A percentile compares a stretch with the other conserved stretches of the same genome.
phyloP scores from a whole-genome alignment of 805 yeast species.

The Wickerhamiella allomyrinae region DNA sequence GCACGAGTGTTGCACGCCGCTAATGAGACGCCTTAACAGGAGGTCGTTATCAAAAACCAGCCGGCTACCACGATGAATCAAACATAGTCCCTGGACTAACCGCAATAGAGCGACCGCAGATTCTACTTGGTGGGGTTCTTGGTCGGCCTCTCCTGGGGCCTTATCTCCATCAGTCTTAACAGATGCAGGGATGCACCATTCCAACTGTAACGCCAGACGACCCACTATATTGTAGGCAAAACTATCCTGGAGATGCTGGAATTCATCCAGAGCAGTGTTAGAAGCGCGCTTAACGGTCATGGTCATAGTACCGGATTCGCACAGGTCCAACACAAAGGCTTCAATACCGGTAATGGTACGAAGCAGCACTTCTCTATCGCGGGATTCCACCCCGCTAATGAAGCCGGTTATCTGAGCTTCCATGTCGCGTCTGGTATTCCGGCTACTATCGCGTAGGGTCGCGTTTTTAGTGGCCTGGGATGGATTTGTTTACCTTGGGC shows the following conservation, averaged over 20 bases:
- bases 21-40: conserved; percentile 5
- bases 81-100: conserved; percentile 41
- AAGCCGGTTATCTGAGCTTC: background rate
- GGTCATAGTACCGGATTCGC: background rate
- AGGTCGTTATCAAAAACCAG: conserved; percentile 34
- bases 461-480: too few species aligned
- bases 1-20: conserved; percentile 6
- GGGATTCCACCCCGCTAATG: background rate
- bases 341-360: background rate
- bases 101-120: conserved; percentile 15
- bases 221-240: conserved; percentile 38
- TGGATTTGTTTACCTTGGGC: too few species aligned
- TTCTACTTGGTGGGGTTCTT: background rate
- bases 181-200: background rate
- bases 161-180: background rate
- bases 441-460: too few species aligned
- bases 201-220: conserved; percentile 18
- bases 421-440: too few species aligned
- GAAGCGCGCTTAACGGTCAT: background rate
- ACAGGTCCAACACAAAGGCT: background rate
- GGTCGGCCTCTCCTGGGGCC: too few species aligned
- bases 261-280: conserved; percentile 19
- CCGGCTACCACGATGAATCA: conserved; percentile 45
- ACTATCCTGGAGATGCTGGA: conserved; percentile 36
- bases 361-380: background rate